A percentile compares a stretch with the other conserved stretches of the same genome.
phyloP scores from a whole-genome alignment of 1,284 basidiomycete genomes.

The Sutorius eximius region DNA sequence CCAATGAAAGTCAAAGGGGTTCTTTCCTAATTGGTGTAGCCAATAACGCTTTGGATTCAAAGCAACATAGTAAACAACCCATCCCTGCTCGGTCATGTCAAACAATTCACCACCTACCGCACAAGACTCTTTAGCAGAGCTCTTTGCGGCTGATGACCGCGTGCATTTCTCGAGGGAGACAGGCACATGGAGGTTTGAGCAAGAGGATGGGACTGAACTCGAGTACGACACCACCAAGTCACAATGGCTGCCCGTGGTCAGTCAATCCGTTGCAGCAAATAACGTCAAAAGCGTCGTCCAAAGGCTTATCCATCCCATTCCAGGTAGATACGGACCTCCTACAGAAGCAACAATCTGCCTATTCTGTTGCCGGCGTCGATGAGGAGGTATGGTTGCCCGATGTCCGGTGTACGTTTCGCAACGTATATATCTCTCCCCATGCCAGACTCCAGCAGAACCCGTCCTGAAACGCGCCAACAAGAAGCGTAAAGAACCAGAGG shows the following conservation, averaged over 20 bases:
- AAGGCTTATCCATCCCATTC: constrained; percentile 3
- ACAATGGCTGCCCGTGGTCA: constrained; percentile 81
- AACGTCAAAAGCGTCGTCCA: not conserved
- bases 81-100: constrained; percentile 23
- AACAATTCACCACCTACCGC: constrained; percentile 44
- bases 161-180: constrained; percentile 78
- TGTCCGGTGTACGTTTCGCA: constrained; percentile 22
- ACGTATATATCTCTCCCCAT: constrained; percentile 23
- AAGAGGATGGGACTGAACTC: constrained; percentile 83
- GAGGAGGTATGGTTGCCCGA: constrained; percentile 67
- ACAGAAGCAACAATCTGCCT: constrained; percentile 88
- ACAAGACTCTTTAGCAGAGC: constrained; percentile 50
- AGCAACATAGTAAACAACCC: constrained; percentile 24
- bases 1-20: not conserved
- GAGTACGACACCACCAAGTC: constrained; percentile 82
- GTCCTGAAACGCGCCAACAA: constrained; percentile 78
- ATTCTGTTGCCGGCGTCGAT: constrained; percentile 87
- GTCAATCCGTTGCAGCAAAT: constrained; percentile 28
- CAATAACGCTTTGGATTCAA: constrained; percentile 8
- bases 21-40: constrained; percentile 16
- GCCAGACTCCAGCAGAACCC: constrained; percentile 79
- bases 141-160: constrained; percentile 76
- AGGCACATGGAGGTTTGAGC: constrained; percentile 86
- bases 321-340: constrained; percentile 82
- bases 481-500: constrained; percentile 77